Conservation (phyloP, 331 rosid genomes). For the Saraca asoca region DNA sequence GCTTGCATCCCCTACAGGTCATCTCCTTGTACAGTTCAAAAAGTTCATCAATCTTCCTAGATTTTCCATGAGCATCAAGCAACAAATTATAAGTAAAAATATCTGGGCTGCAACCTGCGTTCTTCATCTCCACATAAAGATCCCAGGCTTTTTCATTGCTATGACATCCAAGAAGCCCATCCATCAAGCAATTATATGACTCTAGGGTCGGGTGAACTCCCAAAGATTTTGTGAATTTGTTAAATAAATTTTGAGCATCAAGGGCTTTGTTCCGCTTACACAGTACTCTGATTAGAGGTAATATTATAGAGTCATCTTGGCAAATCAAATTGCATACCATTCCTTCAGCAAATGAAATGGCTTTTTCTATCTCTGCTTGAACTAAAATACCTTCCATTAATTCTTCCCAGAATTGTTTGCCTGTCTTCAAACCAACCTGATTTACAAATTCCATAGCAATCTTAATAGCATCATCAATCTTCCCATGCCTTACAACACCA, state of each 20-base stretch:
- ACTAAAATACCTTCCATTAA: conserved; percentile 70
- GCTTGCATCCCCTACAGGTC: conserved; percentile 67
- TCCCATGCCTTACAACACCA: conserved; percentile 59
- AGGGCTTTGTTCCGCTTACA: conserved; percentile 60
- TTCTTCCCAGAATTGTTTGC: conserved; percentile 70
- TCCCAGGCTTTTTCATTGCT: conserved; percentile 56
- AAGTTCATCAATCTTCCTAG: conserved; percentile 63
- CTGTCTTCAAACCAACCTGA: conserved; percentile 45
- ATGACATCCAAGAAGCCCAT: conserved; percentile 67
- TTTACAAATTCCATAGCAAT: conserved; percentile 53
- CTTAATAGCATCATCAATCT: conserved; percentile 63
- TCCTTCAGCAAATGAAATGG: conserved; percentile 68
- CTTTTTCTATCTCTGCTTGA: conserved; percentile 60
- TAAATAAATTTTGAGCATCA: conserved; percentile 68
- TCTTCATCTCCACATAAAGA: conserved; percentile 81
- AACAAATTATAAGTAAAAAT: conserved; percentile 82
- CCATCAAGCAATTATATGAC: conserved; percentile 73
- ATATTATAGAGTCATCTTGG: conserved; percentile 59
- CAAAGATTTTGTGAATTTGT: conserved; percentile 59
- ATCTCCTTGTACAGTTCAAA: conserved; percentile 71
- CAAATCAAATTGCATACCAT: conserved; percentile 57
- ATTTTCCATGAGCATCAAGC: conserved; percentile 76
- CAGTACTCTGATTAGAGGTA: conserved; percentile 65
- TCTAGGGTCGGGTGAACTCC: conserved; percentile 69
- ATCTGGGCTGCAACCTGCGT: conserved; percentile 67